Evolutionary conservation across 345 rosid genomes (phyloP), one percentile per base, ranked within the genome.

Genomic region (Punica granatum): DNA sequence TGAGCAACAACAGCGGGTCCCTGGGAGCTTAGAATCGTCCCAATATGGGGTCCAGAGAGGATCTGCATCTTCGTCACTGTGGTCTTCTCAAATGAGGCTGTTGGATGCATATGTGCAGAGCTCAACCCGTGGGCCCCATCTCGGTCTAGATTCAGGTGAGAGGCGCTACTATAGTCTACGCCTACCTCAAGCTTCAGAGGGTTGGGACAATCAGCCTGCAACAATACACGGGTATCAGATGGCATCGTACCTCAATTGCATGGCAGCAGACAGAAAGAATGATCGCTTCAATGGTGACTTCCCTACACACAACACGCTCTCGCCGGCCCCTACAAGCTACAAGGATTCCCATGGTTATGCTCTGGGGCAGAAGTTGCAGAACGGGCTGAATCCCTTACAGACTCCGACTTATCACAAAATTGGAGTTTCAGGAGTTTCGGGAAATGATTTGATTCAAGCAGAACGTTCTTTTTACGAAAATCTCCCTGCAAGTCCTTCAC

Each of bases 221-320:
- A 88, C 96, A 0, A 77, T 92, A 14, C 97, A 86, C 65, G 92
- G 96, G 60, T 85, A 76, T 80, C 94, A 86, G 81, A 64, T 90
- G 28, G 82, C 85, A 60, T 86, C 96, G 8, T 77, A 75, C 66
- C 77, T 82, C 35, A 81, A 74, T 74, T 80, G 58, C 68, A 78
- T 84, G 69, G 86, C 86, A 1, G 86, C 79, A 69, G 90, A 80
- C 46, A 80, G 76, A 77, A 77, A 73, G 75, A 77, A 83, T 41
- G 80, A 68, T 74, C 44, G 70, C 75, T 69, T 82, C 71, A 82
- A 80, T 73, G 74, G 73, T 77, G 90, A 86, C 46, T 83, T 79
- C 33, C 80, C 85, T 7, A 66, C 80, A 7, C 69, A 84, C 0
- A 77, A 84, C 68, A 68, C 92, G 39, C 80, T 84, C 66, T 70